These are phyloP conservation scores for Cyathus striatus DNA, from an alignment of 768 basidiomycete genomes.

Conservation along the genomic window DNA sequence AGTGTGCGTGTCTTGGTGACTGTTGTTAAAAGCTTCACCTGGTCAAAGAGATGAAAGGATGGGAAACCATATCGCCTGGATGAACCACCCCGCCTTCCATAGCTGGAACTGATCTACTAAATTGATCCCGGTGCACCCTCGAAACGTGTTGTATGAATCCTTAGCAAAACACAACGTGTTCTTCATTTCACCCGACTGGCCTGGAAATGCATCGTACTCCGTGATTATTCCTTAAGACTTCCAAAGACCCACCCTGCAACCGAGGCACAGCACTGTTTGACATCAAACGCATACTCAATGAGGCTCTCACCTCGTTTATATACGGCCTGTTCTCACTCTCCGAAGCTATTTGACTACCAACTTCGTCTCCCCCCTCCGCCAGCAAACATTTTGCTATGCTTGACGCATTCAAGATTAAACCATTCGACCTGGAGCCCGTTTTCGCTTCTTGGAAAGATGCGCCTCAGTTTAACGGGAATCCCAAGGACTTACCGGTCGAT, in stretches of 20 bases:
- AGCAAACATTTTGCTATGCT: slow-evolving; percentile 35
- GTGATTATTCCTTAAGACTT: slow-evolving; percentile 4
- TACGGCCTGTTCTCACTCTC: neutral
- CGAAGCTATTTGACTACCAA: slow-evolving; percentile 1
- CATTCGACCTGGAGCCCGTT: slow-evolving; percentile 68
- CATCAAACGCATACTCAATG: neutral
- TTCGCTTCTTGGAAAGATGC: slow-evolving; percentile 61
- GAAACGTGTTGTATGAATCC: slow-evolving; percentile 10
- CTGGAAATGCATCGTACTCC: slow-evolving; percentile 2
- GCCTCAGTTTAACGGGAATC: slow-evolving; percentile 62
- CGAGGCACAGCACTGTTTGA: slow-evolving; percentile 1
- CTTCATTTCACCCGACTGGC: slow-evolving; percentile 3
- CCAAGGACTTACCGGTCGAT: slow-evolving; percentile 64
- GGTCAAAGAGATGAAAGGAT: neutral
- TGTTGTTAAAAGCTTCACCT: neutral
- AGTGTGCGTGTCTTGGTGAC: neutral
- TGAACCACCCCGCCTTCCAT: neutral
- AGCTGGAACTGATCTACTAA: neutral
- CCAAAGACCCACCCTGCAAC: neutral
- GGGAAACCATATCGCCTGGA: neutral
- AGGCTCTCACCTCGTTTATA: neutral
- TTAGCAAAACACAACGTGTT: slow-evolving; percentile 7
- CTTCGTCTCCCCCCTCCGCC: slow-evolving; percentile 2
- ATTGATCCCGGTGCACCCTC: slow-evolving; percentile 2
- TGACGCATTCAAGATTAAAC: slow-evolving; percentile 76